phyloP scores from a whole-genome alignment of 768 basidiomycete species.

The Pholiota microspora region DNA sequence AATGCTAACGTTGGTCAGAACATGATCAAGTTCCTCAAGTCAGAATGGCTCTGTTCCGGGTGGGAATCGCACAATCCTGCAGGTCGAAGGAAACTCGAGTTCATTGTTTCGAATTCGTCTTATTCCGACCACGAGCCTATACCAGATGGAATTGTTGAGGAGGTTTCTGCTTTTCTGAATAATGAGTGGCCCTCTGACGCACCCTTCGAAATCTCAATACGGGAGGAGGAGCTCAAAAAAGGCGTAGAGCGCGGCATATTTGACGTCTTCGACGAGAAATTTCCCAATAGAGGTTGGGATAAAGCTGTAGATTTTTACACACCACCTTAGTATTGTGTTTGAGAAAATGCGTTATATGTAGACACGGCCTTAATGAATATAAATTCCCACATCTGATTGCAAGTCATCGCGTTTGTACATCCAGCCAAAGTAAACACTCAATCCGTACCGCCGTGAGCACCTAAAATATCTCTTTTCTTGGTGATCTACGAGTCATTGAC shows the following conservation, averaged over 20 bases:
- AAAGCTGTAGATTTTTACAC: not conserved
- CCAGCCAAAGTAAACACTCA: too few relatives aligned
- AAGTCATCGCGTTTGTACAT: too few relatives aligned
- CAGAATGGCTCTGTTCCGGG: slow-evolving; percentile 1
- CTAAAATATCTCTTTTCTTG: too few relatives aligned
- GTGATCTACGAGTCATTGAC: not conserved
- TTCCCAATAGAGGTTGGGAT: not conserved
- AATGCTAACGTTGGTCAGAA: not conserved
- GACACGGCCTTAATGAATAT: too few relatives aligned
- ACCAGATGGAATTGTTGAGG: not conserved
- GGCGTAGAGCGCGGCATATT: not conserved
- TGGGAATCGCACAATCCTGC: not conserved
- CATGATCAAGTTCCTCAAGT: not conserved
- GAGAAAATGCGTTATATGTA: too few relatives aligned
- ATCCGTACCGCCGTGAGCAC: too few relatives aligned
- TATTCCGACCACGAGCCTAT: not conserved
- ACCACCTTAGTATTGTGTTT: too few relatives aligned
- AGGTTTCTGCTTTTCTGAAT: not conserved
- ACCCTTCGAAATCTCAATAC: slow-evolving; percentile 1
- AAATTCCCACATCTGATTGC: too few relatives aligned
- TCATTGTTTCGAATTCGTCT: not conserved
- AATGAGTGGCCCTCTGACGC: not conserved
- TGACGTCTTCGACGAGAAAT: slow-evolving; percentile 2
- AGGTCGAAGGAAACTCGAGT: not conserved
- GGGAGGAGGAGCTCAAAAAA: not conserved